Evolutionary conservation across 208 protist genomes (phyloP), one percentile per base, ranked within the genome.

Genomic region (Leishmania martiniquensis): DNA sequence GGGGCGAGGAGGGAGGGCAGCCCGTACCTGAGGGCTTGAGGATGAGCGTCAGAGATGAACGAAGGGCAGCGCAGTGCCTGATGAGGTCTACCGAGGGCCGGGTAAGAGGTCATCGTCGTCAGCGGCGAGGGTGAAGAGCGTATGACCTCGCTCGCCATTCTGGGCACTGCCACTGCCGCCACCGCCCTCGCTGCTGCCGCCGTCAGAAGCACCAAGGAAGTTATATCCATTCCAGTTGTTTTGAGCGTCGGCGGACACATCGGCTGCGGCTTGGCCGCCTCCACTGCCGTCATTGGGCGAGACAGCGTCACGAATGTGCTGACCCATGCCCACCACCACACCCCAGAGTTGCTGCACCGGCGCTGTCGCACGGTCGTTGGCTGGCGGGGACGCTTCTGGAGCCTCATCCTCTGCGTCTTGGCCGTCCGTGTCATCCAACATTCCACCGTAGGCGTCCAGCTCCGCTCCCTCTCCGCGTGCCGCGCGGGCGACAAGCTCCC

Each of bases 301-400:
- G 34, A 68, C 63, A 29, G 63, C 39, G 34, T 68, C 63, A 13
- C 34, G 63, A 22, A 68, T 39, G 63, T 68, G 63, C 5, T 68
- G 32, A 0, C 63, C 63, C 63, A 68, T 68, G 37, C 63, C 15
- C 32, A 45, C 44, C 39, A 42, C 42, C 66, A 66, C 37, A 44
- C 32, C 37, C 29, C 63, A 69, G 17, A 79, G n/a, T 4, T 57
- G 75, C 1, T 66, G 63, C 3, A 7, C 42, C 22, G 37, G 37
- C 9, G 32, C 37, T 29, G 63, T 4, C 39, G 63, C 17, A 47
- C 9, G 0, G 75, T 7, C 42, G 66, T 7, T 6, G 17, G 17
- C 15, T 7, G 32, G 17, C 55, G 55, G 25, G 1, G n/a, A 32
- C 3, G 9, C 20, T n/a, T 62, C 55, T 9, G 9, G 7, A 34